Evolutionary conservation across 139 green algal species (phyloP), one percentile per base, ranked within the genome.

Genomic region (Chlorella ohadii): DNA sequence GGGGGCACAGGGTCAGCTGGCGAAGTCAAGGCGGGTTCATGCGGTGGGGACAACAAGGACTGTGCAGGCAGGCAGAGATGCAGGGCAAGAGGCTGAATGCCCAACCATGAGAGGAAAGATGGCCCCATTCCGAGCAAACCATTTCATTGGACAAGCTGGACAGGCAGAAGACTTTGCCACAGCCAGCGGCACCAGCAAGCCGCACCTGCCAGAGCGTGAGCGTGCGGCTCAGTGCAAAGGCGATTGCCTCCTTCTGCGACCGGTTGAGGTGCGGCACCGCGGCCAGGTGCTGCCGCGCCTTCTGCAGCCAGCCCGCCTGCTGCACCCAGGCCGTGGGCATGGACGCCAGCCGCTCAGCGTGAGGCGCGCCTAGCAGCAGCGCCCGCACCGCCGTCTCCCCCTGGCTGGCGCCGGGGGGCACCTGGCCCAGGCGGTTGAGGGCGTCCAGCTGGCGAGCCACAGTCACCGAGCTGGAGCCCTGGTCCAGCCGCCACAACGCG

Each of bases 151-250:
- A n/a, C n/a, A n/a, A n/a, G n/a, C n/a, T n/a, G n/a, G n/a, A n/a
- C n/a, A n/a, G n/a, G n/a, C n/a, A n/a, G n/a, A n/a, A n/a, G n/a
- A n/a, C n/a, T n/a, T n/a, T n/a, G n/a, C n/a, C n/a, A 15, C 44
- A 27, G 11, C 44, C 20, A 38, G 19, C 39, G 47, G 16, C 51
- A 15, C 22, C 47, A 28, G 9, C 27, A 51, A 9, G 0, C 63
- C 17, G 27, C 65, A 85, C 88, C 81, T 93, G 92, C 93, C 91
- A 95, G 31, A 96, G 90, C 33, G 92, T 96, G 36, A 96, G 63
- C 4, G 80, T 92, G n/a, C 79, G 80, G 16, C 87, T 73, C 31
- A 97, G 81, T 15, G 95, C 93, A n/a, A 81, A 66, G 13, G 88
- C 91, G 39, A 97, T 88, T 15, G 92, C 93, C 17, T 73, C 38